phyloP scores from a whole-genome alignment of 176 grass and related monocot species.

The Tillandsia fasciculata region DNA sequence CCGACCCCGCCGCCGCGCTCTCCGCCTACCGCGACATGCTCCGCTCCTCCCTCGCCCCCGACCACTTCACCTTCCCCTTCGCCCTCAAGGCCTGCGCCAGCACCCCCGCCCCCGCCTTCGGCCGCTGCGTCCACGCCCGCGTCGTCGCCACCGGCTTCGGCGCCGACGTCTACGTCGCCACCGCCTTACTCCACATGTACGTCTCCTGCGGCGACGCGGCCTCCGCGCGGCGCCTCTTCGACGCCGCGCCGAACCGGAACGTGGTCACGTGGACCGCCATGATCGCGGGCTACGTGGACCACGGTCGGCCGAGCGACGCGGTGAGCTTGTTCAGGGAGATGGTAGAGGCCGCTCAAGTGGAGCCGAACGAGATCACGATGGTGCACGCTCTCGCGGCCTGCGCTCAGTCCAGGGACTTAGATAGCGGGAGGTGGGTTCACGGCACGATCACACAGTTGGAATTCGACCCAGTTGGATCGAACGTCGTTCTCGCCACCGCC shows the following conservation, averaged over 20 bases:
- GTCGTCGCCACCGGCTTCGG: constrained; percentile 22
- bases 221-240: constrained; percentile 10
- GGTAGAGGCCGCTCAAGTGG: constrained; percentile 4
- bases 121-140: constrained; percentile 23
- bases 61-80: constrained; percentile 39
- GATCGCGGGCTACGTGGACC: constrained; percentile 20
- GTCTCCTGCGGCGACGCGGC: constrained; percentile 1
- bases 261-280: constrained; percentile 40
- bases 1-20: constrained; percentile 9
- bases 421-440: constrained; percentile 28
- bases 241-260: constrained; percentile 21
- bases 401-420: constrained; percentile 23
- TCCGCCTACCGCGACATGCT: constrained; percentile 21
- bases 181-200: constrained; percentile 22
- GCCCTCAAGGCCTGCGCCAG: constrained; percentile 26
- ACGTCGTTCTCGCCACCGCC: constrained; percentile 11
- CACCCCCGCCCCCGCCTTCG: background rate
- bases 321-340: constrained; percentile 24
- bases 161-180: constrained; percentile 20
- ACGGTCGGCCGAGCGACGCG: constrained; percentile 14
- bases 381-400: constrained; percentile 30
- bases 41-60: constrained; percentile 6
- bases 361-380: constrained; percentile 28
- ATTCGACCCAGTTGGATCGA: constrained; percentile 1
- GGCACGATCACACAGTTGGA: constrained; percentile 3